A percentile compares a stretch with the other conserved stretches of the same genome.
Evolutionary conservation across 495 filamentous ascomycete genomes (phyloP).

Genomic region (Pseudevernia furfuracea): DNA sequence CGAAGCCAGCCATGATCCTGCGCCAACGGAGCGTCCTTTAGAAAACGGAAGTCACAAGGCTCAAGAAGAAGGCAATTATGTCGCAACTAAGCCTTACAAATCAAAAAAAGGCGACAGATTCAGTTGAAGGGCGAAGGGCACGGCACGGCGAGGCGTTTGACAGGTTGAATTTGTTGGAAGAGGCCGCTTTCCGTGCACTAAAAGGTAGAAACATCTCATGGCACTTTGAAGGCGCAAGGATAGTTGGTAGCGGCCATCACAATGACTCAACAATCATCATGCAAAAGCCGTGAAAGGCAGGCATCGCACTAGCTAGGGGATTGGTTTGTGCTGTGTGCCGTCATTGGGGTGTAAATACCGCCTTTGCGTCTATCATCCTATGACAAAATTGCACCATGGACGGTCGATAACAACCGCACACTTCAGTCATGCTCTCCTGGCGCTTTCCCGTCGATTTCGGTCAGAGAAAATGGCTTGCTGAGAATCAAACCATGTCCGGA

Average conservation of each 20-base stretch:
- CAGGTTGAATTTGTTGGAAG: background rate
- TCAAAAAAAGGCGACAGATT: slow-evolving; percentile 81
- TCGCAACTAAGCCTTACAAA: slow-evolving; percentile 63
- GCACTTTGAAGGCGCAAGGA: background rate
- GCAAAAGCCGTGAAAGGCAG: background rate
- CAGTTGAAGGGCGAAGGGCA: slow-evolving; percentile 20
- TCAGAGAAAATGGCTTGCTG: background rate
- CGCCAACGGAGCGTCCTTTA: slow-evolving; percentile 75
- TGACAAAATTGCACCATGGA: background rate
- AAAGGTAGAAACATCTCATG: background rate
- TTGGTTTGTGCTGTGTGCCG: background rate
- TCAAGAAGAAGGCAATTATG: slow-evolving; percentile 83
- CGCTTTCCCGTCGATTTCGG: background rate
- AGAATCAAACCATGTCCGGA: background rate
- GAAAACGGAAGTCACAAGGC: slow-evolving; percentile 62
- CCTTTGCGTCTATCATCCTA: background rate
- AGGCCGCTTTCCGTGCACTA: background rate
- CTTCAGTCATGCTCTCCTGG: background rate
- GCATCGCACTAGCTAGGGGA: background rate
- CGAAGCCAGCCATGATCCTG: slow-evolving; percentile 74
- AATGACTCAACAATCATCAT: background rate
- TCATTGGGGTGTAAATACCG: background rate
- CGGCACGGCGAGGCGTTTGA: slow-evolving; percentile 6
- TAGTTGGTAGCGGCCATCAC: background rate
- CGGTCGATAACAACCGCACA: background rate